Evolutionary conservation across 192 early-diverging fungal species (phyloP), one percentile per base, ranked within the genome.

Genomic region (Backusella westeae): DNA sequence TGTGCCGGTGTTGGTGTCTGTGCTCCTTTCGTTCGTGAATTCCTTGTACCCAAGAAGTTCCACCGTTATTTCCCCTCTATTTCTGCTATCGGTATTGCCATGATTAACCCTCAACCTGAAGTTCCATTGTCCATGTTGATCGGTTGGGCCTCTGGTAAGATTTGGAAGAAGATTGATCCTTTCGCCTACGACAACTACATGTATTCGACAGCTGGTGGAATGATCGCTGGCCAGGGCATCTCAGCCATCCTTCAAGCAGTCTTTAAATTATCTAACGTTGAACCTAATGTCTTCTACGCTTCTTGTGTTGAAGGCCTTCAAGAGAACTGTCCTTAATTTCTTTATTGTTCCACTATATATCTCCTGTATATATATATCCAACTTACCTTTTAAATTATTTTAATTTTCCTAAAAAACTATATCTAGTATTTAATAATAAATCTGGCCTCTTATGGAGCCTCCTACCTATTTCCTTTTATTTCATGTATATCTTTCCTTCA

Each of bases 151-250:
- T 75, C 78, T 52, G 80, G 79, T 26, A 67, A 74, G 46, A 72
- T 89, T 77, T 89, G 87, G 87, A 78, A 81, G 42, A 71, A 67
- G 5, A 10, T 78, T 14, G 73, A 66, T 63, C 65, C 35, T 34
- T 72, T 26, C 26, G 36, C 52, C 2, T 79, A 81, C 34, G 85
- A 85, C 26, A 69, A 81, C 21, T 77, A 80, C n/a, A 84, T 87
- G 81, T 79, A 86, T 73, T 32, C 32, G 2, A 76, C 78, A 69
- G 83, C 87, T 44, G 82, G 83, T 71, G 88, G 88, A 71, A 29
- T 87, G 42, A 86, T 89, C 67, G 84, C 86, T 34, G 88, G 88
- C 42, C 77, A 84, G 41, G 88, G 88, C 72, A 87, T 89, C 36
- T 72, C 85, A 32, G 87, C 79, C 21, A 75, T 87, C 41, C n/a